phyloP scores from a whole-genome alignment of 1,284 basidiomycete genomes.

The Coniophora puteana region DNA sequence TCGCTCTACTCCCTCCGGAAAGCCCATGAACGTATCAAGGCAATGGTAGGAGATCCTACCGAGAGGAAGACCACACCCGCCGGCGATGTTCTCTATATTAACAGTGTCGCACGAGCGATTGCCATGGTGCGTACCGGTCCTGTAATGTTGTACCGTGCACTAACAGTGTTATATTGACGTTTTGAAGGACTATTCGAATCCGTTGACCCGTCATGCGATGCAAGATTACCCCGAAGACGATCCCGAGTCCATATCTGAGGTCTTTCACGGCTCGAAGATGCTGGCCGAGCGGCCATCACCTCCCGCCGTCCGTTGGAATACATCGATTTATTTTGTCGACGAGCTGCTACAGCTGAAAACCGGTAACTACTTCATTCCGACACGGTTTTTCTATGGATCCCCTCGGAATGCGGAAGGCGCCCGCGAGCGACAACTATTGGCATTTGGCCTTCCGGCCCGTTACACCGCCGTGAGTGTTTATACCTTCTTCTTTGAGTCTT shows the following conservation, averaged over 20 bases:
- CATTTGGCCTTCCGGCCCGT: background rate
- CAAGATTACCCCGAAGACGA: conserved; percentile 3
- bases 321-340: background rate
- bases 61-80: conserved; percentile 2
- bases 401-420: no score
- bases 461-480: no score
- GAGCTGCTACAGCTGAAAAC: conserved; percentile 5
- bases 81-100: conserved; percentile 14
- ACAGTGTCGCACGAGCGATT: conserved; percentile 5
- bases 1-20: background rate
- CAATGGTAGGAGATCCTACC: conserved; percentile 6
- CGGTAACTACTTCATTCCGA: conserved; percentile 20
- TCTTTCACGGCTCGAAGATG: conserved; percentile 4
- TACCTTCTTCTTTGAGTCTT: no score
- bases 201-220: conserved; percentile 3
- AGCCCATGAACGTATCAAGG: background rate
- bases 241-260: conserved; percentile 2
- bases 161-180: background rate
- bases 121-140: conserved; percentile 8
- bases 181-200: conserved; percentile 3
- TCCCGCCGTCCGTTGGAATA: background rate
- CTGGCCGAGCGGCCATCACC: background rate
- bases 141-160: background rate
- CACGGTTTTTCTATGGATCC: conserved; percentile 15
- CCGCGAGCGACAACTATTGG: background rate